phyloP scores from a whole-genome alignment of 805 yeast species.

The Metschnikowia aberdeeniae region DNA sequence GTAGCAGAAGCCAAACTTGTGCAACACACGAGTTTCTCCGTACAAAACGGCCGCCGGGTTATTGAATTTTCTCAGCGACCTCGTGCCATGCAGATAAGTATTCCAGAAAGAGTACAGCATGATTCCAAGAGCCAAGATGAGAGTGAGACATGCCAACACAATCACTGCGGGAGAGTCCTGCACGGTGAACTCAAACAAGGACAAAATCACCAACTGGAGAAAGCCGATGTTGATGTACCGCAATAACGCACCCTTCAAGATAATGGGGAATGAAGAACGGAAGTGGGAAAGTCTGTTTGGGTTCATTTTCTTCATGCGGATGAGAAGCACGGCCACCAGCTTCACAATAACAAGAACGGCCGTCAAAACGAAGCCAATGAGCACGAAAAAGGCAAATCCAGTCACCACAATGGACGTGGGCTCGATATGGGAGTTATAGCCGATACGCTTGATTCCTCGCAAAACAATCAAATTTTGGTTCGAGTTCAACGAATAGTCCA shows the following conservation, averaged over 20 bases:
- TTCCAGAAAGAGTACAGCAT: constrained; percentile 64
- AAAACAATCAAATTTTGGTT: constrained; percentile 58
- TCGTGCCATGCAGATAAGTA: constrained; percentile 57
- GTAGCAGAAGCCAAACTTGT: constrained; percentile 83
- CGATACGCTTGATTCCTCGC: constrained; percentile 85
- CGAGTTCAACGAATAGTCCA: constrained; percentile 43
- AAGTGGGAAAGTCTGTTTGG: constrained; percentile 46
- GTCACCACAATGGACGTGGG: constrained; percentile 79
- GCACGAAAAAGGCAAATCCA: constrained; percentile 79
- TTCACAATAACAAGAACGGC: constrained; percentile 55
- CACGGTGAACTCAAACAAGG: constrained; percentile 83
- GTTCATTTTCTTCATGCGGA: constrained; percentile 48
- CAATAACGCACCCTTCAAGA: constrained; percentile 74
- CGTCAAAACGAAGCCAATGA: constrained; percentile 70
- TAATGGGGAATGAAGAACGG: constrained; percentile 51
- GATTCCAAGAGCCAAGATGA: constrained; percentile 56
- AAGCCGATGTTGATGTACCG: constrained; percentile 82
- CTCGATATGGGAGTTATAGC: constrained; percentile 73
- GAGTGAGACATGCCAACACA: constrained; percentile 70
- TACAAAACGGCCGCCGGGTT: constrained; percentile 87
- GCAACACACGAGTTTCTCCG: constrained; percentile 67
- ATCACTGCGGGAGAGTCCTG: constrained; percentile 86
- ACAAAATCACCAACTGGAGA: constrained; percentile 71
- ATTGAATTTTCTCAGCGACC: constrained; percentile 55
- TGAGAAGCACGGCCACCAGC: constrained; percentile 44